Base-by-base conservation (phyloP, 768 basidiomycete species). In the Strobilomyces echinocephalus region DNA sequence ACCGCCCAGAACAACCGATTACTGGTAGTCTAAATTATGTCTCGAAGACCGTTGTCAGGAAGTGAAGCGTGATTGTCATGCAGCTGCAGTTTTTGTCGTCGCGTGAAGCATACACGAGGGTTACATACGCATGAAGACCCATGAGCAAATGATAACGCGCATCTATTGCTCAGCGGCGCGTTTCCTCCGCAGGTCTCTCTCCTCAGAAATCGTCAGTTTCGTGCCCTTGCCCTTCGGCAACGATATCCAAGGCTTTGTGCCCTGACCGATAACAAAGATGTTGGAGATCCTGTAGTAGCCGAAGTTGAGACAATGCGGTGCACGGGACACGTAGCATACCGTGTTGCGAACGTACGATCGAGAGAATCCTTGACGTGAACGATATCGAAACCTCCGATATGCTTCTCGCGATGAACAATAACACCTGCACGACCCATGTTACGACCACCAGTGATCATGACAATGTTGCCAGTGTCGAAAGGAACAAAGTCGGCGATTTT, bases 391-490 rank as follows among this genome's bases (percentile, higher is more conserved):
- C 95, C 95, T 72, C 97, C 97, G 61, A 91, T 76, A 74, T 98
- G 97, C 79, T 93, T 93, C 81, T 98, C 97, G 62, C 89, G 83
- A 78, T 95, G 91, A 49, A 92, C 85, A 66, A 99, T 97, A 59
- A 93, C 84, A 77, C 97, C 97, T 52, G 86, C 89, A 77, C 97
- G 85, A 61, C 97, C 97, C 93, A 97, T 97, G 87, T 98, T 99
- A 72, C 95, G 93, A 59, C 97, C 97, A 69, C 97, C 97, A 58
- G 97, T 99, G 76, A 97, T 83, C 81, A 95, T 91, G 72, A 91
- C 92, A 60, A 95, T 84, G 79, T 97, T 97, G 55, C 95, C 95
- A 39, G 91, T 91, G 70, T 98, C 97, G 71, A 98, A 99, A 74
- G 92, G 89, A 72, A 95, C 87, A 68, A 83, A 91, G 68, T 95